Base-by-base conservation (phyloP, 208 protist species). In the Trypanosoma caninum region DNA sequence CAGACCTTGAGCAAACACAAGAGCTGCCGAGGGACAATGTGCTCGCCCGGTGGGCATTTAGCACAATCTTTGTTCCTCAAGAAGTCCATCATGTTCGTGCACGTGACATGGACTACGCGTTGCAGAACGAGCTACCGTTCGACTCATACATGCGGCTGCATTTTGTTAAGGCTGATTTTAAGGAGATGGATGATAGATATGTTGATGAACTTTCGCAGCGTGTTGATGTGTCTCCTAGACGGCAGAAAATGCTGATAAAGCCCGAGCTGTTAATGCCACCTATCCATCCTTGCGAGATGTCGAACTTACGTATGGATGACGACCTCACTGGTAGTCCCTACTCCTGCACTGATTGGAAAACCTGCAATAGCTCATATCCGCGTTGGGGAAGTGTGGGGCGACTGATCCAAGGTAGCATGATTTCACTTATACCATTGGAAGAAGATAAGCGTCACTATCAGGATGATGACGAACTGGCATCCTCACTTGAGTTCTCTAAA, bases 71-170 rank as follows among this genome's bases (percentile, higher is more conserved):
- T 59, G 68, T 89, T 22, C 72, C 74, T 13, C 71, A 89, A 44
- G 47, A 72, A n/a, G 67, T 44, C 10, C 77, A 89, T 38, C 81
- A 81, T 6, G 72, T 92, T 11, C 65, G 72, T 1, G 54, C 76
- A 33, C 80, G 75, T 28, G 76, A 84, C 45, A 89, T 92, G 85
- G 85, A 92, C 76, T 85, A 87, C 69, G 77, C 72, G 11, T 14
- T 23, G 13, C 59, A 67, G 22, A 87, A 74, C 51, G 34, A 54
- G 10, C 41, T 92, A 2, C 60, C 76, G 22, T 69, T 79, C 37
- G 81, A 89, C 72, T 87, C 87, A 62, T 89, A 80, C 64, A 76
- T 81, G 3, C 54, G 74, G 62, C 67, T 92, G 44, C 79, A 86
- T 65, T 92, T 87, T 63, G 42, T 31, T 22, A 65, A 78, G 22